phyloP scores from a whole-genome alignment of 192 early-diverging fungal genomes.

The Lobosporangium transversale region DNA sequence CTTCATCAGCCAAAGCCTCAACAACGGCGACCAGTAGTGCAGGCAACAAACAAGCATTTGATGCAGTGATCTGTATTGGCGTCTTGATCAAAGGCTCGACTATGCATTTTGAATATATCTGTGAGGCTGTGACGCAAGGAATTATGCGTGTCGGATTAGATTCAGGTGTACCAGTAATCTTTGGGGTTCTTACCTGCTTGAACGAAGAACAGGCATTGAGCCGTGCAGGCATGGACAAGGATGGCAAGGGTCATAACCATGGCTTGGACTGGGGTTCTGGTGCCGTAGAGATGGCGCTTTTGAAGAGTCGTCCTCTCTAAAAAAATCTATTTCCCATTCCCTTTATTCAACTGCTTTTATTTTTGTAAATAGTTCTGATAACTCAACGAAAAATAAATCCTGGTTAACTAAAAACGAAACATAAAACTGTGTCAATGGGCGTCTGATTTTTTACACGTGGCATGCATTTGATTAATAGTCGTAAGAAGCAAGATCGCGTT shows the following conservation, averaged over 20 bases:
- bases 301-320: conserved; percentile 63
- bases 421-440: no score
- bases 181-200: conserved; percentile 96
- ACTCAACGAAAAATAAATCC: no score
- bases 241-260: conserved; percentile 90
- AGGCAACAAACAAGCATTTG: conserved; percentile 68
- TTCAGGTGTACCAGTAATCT: conserved; percentile 86
- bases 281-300: conserved; percentile 94
- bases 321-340: neutral
- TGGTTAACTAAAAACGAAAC: no score
- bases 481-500: no score
- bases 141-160: conserved; percentile 98
- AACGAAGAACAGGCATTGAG: conserved; percentile 92
- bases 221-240: conserved; percentile 75
- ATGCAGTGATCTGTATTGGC: conserved; percentile 94
- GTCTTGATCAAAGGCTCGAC: conserved; percentile 99
- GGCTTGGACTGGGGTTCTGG: conserved; percentile 94
- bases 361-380: no score
- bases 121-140: conserved; percentile 91
- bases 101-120: conserved; percentile 99
- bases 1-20: neutral
- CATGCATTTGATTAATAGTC: no score
- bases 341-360: no score
- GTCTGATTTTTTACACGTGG: no score
- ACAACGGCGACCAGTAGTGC: conserved; percentile 9